Evolutionary conservation across 257 asterid species (phyloP).

Genomic region (Oldenlandia corymbosa): DNA sequence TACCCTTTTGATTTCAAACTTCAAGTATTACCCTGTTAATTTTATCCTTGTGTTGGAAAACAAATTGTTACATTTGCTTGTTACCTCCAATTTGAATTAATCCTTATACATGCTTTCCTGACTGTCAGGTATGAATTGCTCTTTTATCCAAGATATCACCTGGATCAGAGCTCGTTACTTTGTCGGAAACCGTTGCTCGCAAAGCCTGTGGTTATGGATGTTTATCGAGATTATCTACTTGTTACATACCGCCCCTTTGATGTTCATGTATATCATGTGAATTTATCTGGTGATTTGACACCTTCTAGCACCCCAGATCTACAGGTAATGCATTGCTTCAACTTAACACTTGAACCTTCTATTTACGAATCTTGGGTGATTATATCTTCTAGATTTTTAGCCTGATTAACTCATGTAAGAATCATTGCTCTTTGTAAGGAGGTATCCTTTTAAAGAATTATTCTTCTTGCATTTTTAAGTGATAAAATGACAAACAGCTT

Average conservation of each 20-base stretch:
- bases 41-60: neutral
- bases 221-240: conserved; percentile 88
- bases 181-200: conserved; percentile 78
- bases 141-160: conserved; percentile 99
- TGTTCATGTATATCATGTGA: conserved; percentile 89
- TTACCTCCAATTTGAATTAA: neutral
- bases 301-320: conserved; percentile 81
- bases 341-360: conserved; percentile 18
- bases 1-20: too few relatives aligned
- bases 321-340: conserved; percentile 58
- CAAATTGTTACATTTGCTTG: neutral
- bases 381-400: conserved; percentile 8
- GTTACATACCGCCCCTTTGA: conserved; percentile 94
- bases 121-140: conserved; percentile 88
- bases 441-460: conserved; percentile 24
- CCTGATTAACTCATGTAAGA: conserved; percentile 11
- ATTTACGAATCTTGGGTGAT: conserved; percentile 13
- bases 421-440: conserved; percentile 28
- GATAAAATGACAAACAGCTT: conserved; percentile 99
- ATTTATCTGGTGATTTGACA: conserved; percentile 82
- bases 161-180: conserved; percentile 91
- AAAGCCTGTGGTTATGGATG: conserved; percentile 97
- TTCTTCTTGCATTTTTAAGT: conserved; percentile 71
- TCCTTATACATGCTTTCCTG: conserved; percentile 13
- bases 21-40: too few relatives aligned